Percentiles rank a stretch among this genome's conserved stretches.
phyloP scores from a whole-genome alignment of 2,329 filamentous ascomycete genomes.

The Curvularia eragrostidis region DNA sequence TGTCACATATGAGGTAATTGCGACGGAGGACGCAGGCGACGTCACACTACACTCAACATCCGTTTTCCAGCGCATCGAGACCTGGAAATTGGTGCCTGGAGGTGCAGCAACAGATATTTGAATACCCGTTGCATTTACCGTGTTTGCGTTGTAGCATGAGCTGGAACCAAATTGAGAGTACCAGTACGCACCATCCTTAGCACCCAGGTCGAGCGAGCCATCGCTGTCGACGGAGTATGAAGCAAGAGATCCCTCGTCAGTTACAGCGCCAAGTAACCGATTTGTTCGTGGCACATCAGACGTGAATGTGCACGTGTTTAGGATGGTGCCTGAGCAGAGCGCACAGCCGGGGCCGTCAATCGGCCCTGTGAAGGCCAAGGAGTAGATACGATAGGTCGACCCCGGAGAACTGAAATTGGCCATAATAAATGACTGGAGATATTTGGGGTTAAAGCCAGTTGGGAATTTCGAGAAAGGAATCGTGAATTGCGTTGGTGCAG shows the following conservation, averaged over 20 bases:
- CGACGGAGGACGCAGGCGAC: slow-evolving; percentile 3
- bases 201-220: slow-evolving; percentile 7
- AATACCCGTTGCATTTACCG: slow-evolving; percentile 8
- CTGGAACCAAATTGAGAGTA: slow-evolving; percentile 8
- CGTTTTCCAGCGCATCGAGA: slow-evolving; percentile 13
- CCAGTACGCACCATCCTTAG: slow-evolving; percentile 7
- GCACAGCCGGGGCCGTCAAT: slow-evolving; percentile 12
- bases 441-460: background rate
- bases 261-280: slow-evolving; percentile 6
- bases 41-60: slow-evolving; percentile 3
- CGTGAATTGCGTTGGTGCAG: slow-evolving; percentile 5
- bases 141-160: slow-evolving; percentile 13
- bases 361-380: slow-evolving; percentile 11
- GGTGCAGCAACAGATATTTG: slow-evolving; percentile 13
- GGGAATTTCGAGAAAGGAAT: slow-evolving; percentile 13
- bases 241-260: slow-evolving; percentile 11
- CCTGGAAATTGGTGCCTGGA: slow-evolving; percentile 8
- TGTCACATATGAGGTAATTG: slow-evolving; percentile 9
- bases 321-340: slow-evolving; percentile 14
- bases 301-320: slow-evolving; percentile 15
- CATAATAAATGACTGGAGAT: slow-evolving; percentile 11
- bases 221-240: slow-evolving; percentile 10
- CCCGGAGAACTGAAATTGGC: slow-evolving; percentile 10
- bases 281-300: slow-evolving; percentile 6
- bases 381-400: slow-evolving; percentile 6